A percentile compares a stretch with the other conserved stretches of the same genome.
These are phyloP conservation scores for Crithidia thermophila DNA, from an alignment of 208 protist species.

Conservation along the genomic window DNA sequence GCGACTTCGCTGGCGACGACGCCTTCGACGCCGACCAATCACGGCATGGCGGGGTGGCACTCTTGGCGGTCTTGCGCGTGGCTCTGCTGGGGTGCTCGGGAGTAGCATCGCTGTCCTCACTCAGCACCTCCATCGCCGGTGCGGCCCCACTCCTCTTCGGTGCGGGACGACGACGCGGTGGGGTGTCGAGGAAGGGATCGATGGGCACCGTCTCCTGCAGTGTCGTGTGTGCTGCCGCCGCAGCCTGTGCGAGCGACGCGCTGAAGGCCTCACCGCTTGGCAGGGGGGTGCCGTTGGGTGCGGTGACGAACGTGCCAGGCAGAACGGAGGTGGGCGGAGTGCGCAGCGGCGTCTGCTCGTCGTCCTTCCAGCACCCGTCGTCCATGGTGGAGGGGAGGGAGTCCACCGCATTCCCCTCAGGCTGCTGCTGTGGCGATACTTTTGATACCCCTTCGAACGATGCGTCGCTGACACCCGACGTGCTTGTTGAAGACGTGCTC, in stretches of 20 bases:
- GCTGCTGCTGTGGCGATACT: too few species aligned
- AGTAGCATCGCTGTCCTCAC: not conserved
- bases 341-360: constrained; percentile 12
- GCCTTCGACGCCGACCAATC: not conserved
- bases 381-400: constrained; percentile 36
- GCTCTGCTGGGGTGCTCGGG: not conserved
- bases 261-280: not conserved
- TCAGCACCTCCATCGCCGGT: not conserved
- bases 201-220: constrained; percentile 19
- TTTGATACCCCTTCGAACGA: not conserved
- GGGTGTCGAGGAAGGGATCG: constrained; percentile 36
- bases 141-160: not conserved
- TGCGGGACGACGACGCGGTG: constrained; percentile 18
- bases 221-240: not conserved
- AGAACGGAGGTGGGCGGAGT: not conserved
- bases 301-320: not conserved
- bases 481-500: not conserved
- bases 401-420: not conserved
- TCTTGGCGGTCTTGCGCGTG: not conserved
- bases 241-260: not conserved
- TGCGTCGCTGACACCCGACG: not conserved
- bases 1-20: too few species aligned
- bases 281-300: not conserved
- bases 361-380: constrained; percentile 33
- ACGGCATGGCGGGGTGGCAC: not conserved